These are phyloP conservation scores for Trametes elegans DNA, from an alignment of 768 basidiomycete genomes.

Conservation along the genomic window DNA sequence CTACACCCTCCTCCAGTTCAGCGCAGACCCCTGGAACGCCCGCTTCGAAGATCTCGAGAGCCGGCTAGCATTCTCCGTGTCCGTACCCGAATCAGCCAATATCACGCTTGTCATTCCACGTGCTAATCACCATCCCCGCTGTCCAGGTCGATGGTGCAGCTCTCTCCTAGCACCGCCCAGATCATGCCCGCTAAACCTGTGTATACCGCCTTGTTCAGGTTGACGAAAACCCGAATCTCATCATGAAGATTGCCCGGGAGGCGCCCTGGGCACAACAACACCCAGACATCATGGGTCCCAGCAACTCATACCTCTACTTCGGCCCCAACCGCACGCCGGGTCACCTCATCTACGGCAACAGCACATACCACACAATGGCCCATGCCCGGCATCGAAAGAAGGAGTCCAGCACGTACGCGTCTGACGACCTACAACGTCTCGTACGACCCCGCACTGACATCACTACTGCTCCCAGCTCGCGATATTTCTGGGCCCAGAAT, in stretches of 20 bases:
- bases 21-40: slow-evolving; percentile 59
- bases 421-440: background rate
- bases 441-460: background rate
- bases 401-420: slow-evolving; percentile 60
- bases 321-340: slow-evolving; percentile 63
- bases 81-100: slow-evolving; percentile 28
- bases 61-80: slow-evolving; percentile 68
- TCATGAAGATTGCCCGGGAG: slow-evolving; percentile 66
- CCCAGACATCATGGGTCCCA: slow-evolving; percentile 77
- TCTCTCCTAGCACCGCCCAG: background rate
- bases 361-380: slow-evolving; percentile 53
- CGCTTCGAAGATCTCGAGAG: slow-evolving; percentile 63
- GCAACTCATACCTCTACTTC: slow-evolving; percentile 71
- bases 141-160: slow-evolving; percentile 17
- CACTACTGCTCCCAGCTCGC: slow-evolving; percentile 45
- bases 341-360: slow-evolving; percentile 68
- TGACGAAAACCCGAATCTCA: slow-evolving; percentile 54
- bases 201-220: slow-evolving; percentile 45
- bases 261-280: slow-evolving; percentile 65
- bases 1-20: slow-evolving; percentile 62
- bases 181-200: background rate
- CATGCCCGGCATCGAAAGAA: slow-evolving; percentile 55
- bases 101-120: background rate
- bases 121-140: slow-evolving; percentile 6
- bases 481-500: slow-evolving; percentile 71